Conservation (phyloP, 495 filamentous ascomycete genomes). For the Neurospora sp. region DNA sequence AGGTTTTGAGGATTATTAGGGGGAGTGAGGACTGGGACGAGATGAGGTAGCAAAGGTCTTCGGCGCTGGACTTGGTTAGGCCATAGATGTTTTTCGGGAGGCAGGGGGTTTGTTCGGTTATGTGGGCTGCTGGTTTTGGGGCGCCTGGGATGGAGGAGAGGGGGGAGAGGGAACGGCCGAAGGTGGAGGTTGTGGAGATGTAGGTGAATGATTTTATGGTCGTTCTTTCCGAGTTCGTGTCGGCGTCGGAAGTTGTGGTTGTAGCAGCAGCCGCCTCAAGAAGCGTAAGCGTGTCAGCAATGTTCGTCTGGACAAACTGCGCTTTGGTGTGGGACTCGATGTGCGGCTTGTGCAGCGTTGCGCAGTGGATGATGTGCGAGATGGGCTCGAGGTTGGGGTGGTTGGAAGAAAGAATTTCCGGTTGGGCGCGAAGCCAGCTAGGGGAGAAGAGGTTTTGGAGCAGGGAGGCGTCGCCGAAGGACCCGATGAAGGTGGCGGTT, state of each 20-base stretch:
- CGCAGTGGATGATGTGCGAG: slow-evolving; percentile 21
- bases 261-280: slow-evolving; percentile 9
- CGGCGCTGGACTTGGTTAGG: slow-evolving; percentile 18
- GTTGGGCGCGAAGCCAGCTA: neutral
- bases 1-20: slow-evolving; percentile 15
- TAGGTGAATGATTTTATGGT: slow-evolving; percentile 16
- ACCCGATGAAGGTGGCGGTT: slow-evolving; percentile 13
- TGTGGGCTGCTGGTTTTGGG: slow-evolving; percentile 16
- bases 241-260: neutral
- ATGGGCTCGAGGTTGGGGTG: slow-evolving; percentile 1
- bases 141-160: neutral
- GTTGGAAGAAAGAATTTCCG: neutral
- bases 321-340: slow-evolving; percentile 14
- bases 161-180: slow-evolving; percentile 15
- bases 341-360: slow-evolving; percentile 25
- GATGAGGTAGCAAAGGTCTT: slow-evolving; percentile 18
- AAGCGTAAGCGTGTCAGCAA: slow-evolving; percentile 14
- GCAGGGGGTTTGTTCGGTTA: slow-evolving; percentile 14
- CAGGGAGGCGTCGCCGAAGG: slow-evolving; percentile 10
- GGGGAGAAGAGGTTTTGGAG: slow-evolving; percentile 12
- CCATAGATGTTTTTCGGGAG: slow-evolving; percentile 25
- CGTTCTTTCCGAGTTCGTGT: neutral
- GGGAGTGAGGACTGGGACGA: slow-evolving; percentile 5
- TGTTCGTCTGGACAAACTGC: slow-evolving; percentile 20
- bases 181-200: slow-evolving; percentile 23